Percentiles rank a stretch among this genome's conserved stretches.
These are phyloP conservation scores for Penicillium thymicola DNA, from an alignment of 2,329 filamentous ascomycete genomes.

Conservation along the genomic window DNA sequence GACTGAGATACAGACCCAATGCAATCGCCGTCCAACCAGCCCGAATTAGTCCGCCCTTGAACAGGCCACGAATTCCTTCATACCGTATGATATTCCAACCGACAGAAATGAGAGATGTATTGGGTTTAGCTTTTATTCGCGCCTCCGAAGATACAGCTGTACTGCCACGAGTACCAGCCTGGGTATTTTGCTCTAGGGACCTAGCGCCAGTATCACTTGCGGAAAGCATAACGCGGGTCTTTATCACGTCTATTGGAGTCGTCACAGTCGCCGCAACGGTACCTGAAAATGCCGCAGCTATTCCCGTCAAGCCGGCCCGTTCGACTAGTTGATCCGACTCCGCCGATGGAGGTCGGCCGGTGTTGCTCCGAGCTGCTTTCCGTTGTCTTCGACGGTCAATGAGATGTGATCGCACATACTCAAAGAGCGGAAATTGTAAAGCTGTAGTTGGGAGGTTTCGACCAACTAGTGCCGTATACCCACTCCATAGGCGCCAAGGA, in stretches of 20 bases:
- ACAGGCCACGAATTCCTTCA: slow-evolving; percentile 69
- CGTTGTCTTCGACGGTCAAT: slow-evolving; percentile 42
- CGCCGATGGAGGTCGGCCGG: slow-evolving; percentile 2
- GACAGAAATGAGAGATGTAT: slow-evolving; percentile 55
- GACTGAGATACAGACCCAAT: slow-evolving; percentile 78
- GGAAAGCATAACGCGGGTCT: slow-evolving; percentile 82
- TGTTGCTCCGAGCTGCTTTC: slow-evolving; percentile 14
- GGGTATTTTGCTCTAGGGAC: not conserved
- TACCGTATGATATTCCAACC: slow-evolving; percentile 63
- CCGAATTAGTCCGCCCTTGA: slow-evolving; percentile 68
- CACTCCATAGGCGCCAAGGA: slow-evolving; percentile 59
- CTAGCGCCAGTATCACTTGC: slow-evolving; percentile 39
- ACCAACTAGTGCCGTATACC: slow-evolving; percentile 77
- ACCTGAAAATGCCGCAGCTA: slow-evolving; percentile 71
- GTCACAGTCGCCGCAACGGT: slow-evolving; percentile 75
- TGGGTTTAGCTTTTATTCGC: slow-evolving; percentile 18
- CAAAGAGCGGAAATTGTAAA: slow-evolving; percentile 84
- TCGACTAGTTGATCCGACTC: slow-evolving; percentile 52
- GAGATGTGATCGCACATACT: slow-evolving; percentile 61
- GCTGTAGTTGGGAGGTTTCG: slow-evolving; percentile 85
- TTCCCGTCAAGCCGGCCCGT: slow-evolving; percentile 67
- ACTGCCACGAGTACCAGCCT: not conserved
- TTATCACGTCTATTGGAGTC: slow-evolving; percentile 84
- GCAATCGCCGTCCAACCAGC: slow-evolving; percentile 78
- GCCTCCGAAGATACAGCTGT: not conserved